phyloP scores from a whole-genome alignment of 2,329 filamentous ascomycete genomes.

The Coniochaeta prunicola region DNA sequence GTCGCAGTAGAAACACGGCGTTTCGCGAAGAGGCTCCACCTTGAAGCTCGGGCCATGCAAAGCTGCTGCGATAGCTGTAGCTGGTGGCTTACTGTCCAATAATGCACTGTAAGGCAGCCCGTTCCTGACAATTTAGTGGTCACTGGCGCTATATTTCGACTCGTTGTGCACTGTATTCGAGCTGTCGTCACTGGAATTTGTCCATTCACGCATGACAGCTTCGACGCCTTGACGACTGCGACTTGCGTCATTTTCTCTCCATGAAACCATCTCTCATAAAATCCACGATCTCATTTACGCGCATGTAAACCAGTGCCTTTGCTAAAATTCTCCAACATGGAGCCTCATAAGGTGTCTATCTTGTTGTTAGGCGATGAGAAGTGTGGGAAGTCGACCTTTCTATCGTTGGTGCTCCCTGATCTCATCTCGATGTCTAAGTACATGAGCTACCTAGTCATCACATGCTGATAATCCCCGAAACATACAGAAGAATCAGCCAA shows the following conservation, averaged over 20 bases:
- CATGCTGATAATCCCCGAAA: slow-evolving; percentile 1
- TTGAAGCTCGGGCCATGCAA: background rate
- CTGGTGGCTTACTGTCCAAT: background rate
- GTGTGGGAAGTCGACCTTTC: slow-evolving; percentile 54
- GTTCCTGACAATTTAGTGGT: background rate
- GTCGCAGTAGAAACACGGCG: slow-evolving; percentile 3
- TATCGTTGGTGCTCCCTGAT: slow-evolving; percentile 41
- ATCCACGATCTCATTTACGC: background rate
- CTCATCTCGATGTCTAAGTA: background rate
- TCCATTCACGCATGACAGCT: slow-evolving; percentile 20
- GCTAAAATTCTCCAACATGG: slow-evolving; percentile 26
- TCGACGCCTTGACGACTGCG: slow-evolving; percentile 5
- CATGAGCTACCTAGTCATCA: background rate
- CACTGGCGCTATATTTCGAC: background rate
- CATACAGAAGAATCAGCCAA: slow-evolving; percentile 42
- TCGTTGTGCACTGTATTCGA: background rate
- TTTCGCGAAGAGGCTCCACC: background rate
- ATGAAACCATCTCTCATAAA: background rate
- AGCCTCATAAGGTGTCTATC: slow-evolving; percentile 41
- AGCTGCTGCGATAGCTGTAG: background rate
- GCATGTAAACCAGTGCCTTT: background rate
- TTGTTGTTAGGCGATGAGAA: slow-evolving; percentile 51
- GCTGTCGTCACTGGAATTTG: background rate
- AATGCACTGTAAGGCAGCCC: background rate
- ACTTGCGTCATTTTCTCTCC: background rate